Conservation (phyloP, 176 grass and related monocot species). For the Oryza officinalis region DNA sequence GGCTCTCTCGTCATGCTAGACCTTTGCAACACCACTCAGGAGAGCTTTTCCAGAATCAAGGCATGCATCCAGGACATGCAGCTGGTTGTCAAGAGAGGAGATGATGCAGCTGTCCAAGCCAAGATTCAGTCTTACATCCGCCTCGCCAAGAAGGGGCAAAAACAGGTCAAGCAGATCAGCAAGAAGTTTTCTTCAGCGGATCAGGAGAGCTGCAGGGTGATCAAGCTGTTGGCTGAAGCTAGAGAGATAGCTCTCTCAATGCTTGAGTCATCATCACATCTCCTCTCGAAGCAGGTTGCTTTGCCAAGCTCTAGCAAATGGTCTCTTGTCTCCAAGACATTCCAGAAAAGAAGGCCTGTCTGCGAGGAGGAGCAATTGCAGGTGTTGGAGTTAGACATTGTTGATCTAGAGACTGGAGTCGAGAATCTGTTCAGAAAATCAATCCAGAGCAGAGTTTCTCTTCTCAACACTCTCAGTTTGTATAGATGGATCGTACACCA, state of each 20-base stretch:
- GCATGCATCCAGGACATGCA: conserved; percentile 37
- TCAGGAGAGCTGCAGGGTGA: conserved; percentile 24
- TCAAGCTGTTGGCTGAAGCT: conserved; percentile 46
- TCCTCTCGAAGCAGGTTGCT: conserved; percentile 27
- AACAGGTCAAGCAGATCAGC: conserved; percentile 42
- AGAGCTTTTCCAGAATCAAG: conserved; percentile 42
- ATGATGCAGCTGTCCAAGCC: conserved; percentile 21
- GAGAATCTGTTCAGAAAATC: conserved; percentile 47
- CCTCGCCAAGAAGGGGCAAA: conserved; percentile 46
- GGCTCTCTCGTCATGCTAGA: conserved; percentile 48
- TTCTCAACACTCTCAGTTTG: conserved; percentile 53
- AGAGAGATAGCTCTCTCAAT: conserved; percentile 40
- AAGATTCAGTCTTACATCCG: conserved; percentile 45
- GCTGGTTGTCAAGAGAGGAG: conserved; percentile 41
- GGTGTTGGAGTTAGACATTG: conserved; percentile 39
- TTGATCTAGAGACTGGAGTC: conserved; percentile 43
- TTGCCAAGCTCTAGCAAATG: conserved; percentile 42
- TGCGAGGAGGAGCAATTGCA: conserved; percentile 45
- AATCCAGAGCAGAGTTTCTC: conserved; percentile 60
- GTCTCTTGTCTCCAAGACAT: conserved; percentile 38
- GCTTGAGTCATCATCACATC: conserved; percentile 22
- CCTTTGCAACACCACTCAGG: conserved; percentile 32
- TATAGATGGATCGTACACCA: conserved; percentile 40
- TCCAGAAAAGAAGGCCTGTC: conserved; percentile 46
- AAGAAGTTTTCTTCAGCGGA: conserved; percentile 29